phyloP scores from a whole-genome alignment of 805 yeast species.

The Starmerella apis region DNA sequence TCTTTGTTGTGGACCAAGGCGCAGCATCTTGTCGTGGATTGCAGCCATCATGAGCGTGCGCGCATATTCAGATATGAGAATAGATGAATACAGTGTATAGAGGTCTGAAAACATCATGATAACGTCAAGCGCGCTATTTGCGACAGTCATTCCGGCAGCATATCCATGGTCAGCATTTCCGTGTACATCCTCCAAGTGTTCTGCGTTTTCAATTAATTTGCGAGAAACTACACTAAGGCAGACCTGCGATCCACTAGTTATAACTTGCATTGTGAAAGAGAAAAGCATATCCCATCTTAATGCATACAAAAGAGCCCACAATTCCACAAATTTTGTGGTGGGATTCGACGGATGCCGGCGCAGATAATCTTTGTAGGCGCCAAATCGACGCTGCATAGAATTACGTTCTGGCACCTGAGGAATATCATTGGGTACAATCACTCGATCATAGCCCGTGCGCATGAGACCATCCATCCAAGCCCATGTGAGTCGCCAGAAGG shows the following conservation, averaged over 20 bases:
- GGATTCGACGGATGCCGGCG: constrained; percentile 11
- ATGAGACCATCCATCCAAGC: constrained; percentile 46
- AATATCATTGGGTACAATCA: constrained; percentile 22
- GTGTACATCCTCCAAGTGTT: constrained; percentile 8
- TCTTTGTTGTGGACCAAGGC: constrained; percentile 46
- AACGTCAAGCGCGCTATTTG: constrained; percentile 48
- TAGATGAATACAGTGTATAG: constrained; percentile 50
- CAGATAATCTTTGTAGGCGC: constrained; percentile 15
- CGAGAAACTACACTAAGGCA: constrained; percentile 20
- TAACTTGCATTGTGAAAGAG: neutral
- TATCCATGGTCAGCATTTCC: constrained; percentile 31
- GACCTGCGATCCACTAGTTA: constrained; percentile 15
- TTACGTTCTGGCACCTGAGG: constrained; percentile 15
- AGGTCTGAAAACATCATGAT: constrained; percentile 41
- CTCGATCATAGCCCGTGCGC: constrained; percentile 26
- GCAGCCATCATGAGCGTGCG: constrained; percentile 63
- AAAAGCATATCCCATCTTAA: constrained; percentile 15
- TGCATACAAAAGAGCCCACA: constrained; percentile 22
- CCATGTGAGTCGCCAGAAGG: constrained; percentile 37
- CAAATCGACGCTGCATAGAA: constrained; percentile 15
- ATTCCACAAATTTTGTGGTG: constrained; percentile 11
- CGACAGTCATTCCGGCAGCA: constrained; percentile 71
- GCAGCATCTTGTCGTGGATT: constrained; percentile 56
- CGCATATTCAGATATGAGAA: constrained; percentile 56
- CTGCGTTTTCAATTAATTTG: constrained; percentile 15